Evolutionary conservation across 305 asterid genomes (phyloP), one percentile per base, ranked within the genome.

Genomic region (Andrographis paniculata): DNA sequence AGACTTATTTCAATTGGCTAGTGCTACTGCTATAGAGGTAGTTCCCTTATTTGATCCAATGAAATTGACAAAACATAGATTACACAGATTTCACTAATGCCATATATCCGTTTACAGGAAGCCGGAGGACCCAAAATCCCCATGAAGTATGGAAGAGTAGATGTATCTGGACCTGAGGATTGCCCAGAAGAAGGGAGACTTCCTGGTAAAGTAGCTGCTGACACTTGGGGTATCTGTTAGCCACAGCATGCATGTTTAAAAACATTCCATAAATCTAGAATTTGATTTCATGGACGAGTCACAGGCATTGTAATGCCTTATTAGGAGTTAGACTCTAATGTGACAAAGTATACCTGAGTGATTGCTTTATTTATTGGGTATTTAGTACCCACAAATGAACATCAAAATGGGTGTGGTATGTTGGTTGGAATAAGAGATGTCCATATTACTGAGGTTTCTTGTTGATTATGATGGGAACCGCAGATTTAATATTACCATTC

Each of bases 101-200:
- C 42, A 37, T 37, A 3, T 5, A 2, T 37, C 42, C 37, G 15
- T 39, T 35, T 65, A 20, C 56, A 84, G 97, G 97, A 82, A 55
- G 86, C 95, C 65, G 94, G 97, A 20, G 95, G 95, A 0, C 94
- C 97, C 40, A 79, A 85, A 66, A 75, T 89, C 58, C 95, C 94
- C 14, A 89, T 89, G 97, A 89, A 74, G 60, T 89, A 89, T 66
- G 97, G 95, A 61, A 77, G 97, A 73, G 84, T 77, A 14, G 95
- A 89, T 58, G 91, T 80, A 45, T 55, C 87, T 40, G 76, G 14
- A 56, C 84, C 97, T 50, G 93, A 82, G 14, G 75, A 82, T 57
- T 82, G 95, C 64, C 97, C 97, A 52, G 95, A 89, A 71, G 97
- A 89, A 56, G 97, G 97, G 56, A 85, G 97, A 61, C 97, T 89